Conservation (phyloP, 768 basidiomycete species). For the Mycena latifolia region DNA sequence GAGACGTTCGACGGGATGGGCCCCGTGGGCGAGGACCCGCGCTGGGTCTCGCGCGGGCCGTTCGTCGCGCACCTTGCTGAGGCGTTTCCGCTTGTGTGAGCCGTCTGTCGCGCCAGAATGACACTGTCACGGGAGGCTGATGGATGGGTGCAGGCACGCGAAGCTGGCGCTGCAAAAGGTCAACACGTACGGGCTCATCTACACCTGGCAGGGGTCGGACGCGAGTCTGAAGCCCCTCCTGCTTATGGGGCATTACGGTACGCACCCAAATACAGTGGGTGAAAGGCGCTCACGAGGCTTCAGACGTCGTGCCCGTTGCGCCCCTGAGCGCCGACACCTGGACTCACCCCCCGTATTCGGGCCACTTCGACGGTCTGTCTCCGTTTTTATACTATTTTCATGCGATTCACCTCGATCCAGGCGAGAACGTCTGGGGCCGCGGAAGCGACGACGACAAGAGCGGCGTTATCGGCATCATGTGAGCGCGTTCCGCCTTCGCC, state of each 20-base stretch:
- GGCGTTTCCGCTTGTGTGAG: conserved; percentile 67
- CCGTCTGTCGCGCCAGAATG: not conserved
- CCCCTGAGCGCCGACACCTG: conserved; percentile 67
- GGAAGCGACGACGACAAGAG: conserved; percentile 83
- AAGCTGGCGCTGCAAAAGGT: conserved; percentile 49
- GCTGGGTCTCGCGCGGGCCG: conserved; percentile 52
- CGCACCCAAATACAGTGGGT: too few species aligned
- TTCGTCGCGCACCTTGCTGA: conserved; percentile 54
- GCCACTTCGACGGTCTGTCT: conserved; percentile 65
- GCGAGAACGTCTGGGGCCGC: conserved; percentile 78
- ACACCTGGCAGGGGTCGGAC: conserved; percentile 68
- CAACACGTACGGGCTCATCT: conserved; percentile 73
- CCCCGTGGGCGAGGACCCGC: conserved; percentile 59
- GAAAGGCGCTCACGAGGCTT: not conserved
- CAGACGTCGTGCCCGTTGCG: conserved; percentile 80
- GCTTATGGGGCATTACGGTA: conserved; percentile 66
- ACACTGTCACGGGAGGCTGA: not conserved
- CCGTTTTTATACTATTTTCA: too few species aligned
- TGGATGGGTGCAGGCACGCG: not conserved
- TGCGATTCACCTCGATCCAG: too few species aligned
- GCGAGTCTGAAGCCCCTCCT: conserved; percentile 65
- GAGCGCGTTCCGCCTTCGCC: too few species aligned
- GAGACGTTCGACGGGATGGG: conserved; percentile 63
- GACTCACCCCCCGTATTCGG: conserved; percentile 74
- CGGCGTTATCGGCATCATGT: conserved; percentile 77